A percentile compares a stretch with the other conserved stretches of the same genome.
phyloP scores from a whole-genome alignment of 441 rosid genomes.

The Brassica balearica region DNA sequence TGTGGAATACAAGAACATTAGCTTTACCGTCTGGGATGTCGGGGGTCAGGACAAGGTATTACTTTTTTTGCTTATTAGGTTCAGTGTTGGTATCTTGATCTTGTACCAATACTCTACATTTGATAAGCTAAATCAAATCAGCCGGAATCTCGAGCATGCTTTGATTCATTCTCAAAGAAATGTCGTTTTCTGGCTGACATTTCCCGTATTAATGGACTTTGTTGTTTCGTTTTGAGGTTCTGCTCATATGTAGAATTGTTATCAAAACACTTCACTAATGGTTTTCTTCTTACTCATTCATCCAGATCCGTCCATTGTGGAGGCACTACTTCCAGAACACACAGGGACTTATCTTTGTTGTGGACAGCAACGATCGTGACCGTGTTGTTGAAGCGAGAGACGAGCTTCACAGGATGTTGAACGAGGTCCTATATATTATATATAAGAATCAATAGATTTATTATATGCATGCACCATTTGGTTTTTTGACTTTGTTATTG shows the following conservation, averaged over 20 bases:
- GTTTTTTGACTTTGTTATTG: neutral
- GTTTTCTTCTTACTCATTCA: neutral
- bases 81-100: slow-evolving; percentile 38
- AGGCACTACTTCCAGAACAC: slow-evolving; percentile 57
- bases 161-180: slow-evolving; percentile 21
- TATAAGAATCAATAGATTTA: neutral
- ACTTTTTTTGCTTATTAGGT: slow-evolving; percentile 39
- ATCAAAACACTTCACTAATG: neutral
- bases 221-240: neutral
- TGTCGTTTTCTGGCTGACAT: slow-evolving; percentile 34
- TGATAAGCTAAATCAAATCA: slow-evolving; percentile 40
- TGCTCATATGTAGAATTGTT: neutral
- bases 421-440: slow-evolving; percentile 37
- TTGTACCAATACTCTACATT: slow-evolving; percentile 39
- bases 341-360: slow-evolving; percentile 54
- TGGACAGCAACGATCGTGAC: slow-evolving; percentile 54
- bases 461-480: neutral
- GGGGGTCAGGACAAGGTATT: slow-evolving; percentile 51
- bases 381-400: slow-evolving; percentile 57
- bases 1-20: slow-evolving; percentile 54
- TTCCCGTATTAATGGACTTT: neutral
- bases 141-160: slow-evolving; percentile 14
- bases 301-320: slow-evolving; percentile 55
- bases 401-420: slow-evolving; percentile 54
- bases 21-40: slow-evolving; percentile 54